Percentiles rank a stretch among this genome's conserved stretches.
These are phyloP conservation scores for Alloteropsis semialata DNA, from an alignment of 176 grass and related monocot genomes.

Conservation along the genomic window DNA sequence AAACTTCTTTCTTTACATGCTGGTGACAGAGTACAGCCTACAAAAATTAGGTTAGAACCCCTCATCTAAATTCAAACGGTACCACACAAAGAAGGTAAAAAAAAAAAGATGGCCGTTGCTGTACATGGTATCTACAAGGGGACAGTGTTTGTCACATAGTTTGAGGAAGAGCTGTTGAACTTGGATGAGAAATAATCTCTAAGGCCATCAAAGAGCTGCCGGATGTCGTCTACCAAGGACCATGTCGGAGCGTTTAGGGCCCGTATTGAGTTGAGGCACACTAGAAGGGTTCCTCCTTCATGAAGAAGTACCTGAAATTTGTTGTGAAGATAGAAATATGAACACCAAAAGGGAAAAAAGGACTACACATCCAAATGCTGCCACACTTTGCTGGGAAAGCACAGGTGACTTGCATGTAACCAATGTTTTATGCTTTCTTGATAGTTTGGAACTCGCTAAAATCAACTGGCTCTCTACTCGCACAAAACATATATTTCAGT, in stretches of 20 bases:
- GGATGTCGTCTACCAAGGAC: constrained; percentile 68
- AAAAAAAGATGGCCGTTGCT: background rate
- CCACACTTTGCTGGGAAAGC: background rate
- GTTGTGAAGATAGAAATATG: background rate
- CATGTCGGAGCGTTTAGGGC: constrained; percentile 86
- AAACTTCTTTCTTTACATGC: constrained; percentile 39
- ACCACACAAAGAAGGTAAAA: background rate
- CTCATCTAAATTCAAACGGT: constrained; percentile 18
- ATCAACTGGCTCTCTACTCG: background rate
- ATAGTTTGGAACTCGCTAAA: background rate
- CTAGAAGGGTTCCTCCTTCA: constrained; percentile 92
- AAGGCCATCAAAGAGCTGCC: constrained; percentile 43
- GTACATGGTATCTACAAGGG: constrained; percentile 37
- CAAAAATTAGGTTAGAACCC: constrained; percentile 36
- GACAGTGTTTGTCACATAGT: constrained; percentile 13
- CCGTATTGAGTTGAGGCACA: constrained; percentile 92
- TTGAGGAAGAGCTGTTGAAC: constrained; percentile 41
- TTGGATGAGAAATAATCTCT: constrained; percentile 43
- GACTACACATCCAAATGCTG: background rate
- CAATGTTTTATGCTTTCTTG: background rate
- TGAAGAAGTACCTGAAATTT: constrained; percentile 84
- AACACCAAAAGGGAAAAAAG: background rate
- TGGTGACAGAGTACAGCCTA: constrained; percentile 30
- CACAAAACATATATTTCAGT: background rate
- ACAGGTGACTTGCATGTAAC: background rate